Conservation (phyloP, 164 flowering plant genomes). For the Liquidambar formosana region DNA sequence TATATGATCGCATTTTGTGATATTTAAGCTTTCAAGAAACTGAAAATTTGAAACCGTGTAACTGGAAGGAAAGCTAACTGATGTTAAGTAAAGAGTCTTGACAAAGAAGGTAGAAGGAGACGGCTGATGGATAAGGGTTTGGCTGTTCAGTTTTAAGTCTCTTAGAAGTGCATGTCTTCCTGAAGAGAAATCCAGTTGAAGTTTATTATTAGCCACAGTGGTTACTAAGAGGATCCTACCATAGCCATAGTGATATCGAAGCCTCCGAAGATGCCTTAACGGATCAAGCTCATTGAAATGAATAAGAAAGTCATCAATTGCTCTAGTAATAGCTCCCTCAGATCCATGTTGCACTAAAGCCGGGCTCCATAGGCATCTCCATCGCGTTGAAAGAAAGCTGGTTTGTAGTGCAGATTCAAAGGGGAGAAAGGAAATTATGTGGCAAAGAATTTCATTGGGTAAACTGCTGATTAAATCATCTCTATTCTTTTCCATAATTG, state of each 20-base stretch:
- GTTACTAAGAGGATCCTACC: constrained; percentile 12
- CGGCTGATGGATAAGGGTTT: constrained; percentile 6
- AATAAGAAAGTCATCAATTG: constrained; percentile 9
- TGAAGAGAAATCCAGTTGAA: constrained; percentile 22
- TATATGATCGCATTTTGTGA: constrained; percentile 18
- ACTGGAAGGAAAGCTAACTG: constrained; percentile 18
- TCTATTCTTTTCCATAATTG: background rate
- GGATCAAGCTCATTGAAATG: constrained; percentile 22
- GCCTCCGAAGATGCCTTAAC: constrained; percentile 10
- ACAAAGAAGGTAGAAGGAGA: constrained; percentile 17
- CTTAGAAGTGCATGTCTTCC: background rate
- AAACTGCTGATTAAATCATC: constrained; percentile 18
- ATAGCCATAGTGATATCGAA: constrained; percentile 17
- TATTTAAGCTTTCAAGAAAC: constrained; percentile 24
- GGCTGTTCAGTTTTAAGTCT: constrained; percentile 8
- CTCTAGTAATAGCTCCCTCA: constrained; percentile 8
- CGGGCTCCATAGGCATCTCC: constrained; percentile 23
- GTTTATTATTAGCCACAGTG: constrained; percentile 14
- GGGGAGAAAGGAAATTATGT: constrained; percentile 23
- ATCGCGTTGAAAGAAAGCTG: constrained; percentile 21
- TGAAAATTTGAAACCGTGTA: constrained; percentile 19
- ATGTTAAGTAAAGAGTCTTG: constrained; percentile 15
- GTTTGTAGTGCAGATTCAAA: constrained; percentile 25
- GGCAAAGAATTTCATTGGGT: constrained; percentile 22
- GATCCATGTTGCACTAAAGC: constrained; percentile 15